These are phyloP conservation scores for Actinidia arguta DNA, from an alignment of 179 eudicot genomes.

Conservation along the genomic window DNA sequence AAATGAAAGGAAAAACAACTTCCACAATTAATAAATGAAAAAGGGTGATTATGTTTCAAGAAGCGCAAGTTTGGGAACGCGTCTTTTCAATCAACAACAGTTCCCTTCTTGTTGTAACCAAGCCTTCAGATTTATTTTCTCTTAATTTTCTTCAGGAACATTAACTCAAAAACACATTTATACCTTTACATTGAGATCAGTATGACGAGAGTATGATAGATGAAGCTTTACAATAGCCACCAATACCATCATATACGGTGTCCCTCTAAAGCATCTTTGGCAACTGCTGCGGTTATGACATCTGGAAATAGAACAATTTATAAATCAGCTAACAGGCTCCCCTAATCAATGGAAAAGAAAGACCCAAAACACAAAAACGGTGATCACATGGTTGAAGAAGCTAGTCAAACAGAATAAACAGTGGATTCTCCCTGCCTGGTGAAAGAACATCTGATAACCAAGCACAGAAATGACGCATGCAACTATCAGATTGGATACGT, in stretches of 20 bases:
- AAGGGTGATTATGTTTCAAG: conserved; percentile 26
- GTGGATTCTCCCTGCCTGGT: neutral
- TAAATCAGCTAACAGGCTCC: neutral
- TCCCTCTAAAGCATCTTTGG: conserved; percentile 77
- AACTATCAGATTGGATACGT: neutral
- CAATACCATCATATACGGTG: conserved; percentile 74
- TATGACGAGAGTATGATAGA: conserved; percentile 90
- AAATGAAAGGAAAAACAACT: conserved; percentile 6
- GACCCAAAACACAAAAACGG: neutral
- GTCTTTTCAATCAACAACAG: conserved; percentile 11
- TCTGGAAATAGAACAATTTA: conserved; percentile 40
- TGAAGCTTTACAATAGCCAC: conserved; percentile 94
- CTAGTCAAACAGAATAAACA: neutral
- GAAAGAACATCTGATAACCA: neutral
- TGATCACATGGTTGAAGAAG: neutral
- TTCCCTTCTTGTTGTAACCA: conserved; percentile 13
- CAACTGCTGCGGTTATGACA: conserved; percentile 64
- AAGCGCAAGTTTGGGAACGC: conserved; percentile 34
- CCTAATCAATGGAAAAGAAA: neutral
- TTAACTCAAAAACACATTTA: conserved; percentile 39
- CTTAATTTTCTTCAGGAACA: conserved; percentile 18
- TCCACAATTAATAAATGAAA: neutral
- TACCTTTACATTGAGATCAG: conserved; percentile 94
- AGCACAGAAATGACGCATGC: neutral
- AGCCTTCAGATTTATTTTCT: conserved; percentile 9